Base-by-base conservation (phyloP, 305 asterid species). In the Fraxinus ornus region DNA sequence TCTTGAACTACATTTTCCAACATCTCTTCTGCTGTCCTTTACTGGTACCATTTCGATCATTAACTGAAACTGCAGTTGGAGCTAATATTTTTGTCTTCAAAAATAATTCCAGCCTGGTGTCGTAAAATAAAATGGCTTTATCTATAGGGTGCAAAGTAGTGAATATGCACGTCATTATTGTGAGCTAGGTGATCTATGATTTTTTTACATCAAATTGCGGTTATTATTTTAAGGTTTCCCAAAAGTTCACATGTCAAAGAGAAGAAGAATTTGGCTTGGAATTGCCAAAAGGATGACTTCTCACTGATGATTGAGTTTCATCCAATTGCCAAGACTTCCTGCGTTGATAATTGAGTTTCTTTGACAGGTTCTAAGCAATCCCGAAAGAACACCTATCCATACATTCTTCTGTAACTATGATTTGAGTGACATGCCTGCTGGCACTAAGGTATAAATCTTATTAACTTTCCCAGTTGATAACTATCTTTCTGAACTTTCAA, bases 351-450 rank as follows among this genome's bases (percentile, higher is more conserved):
- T n/a, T 3, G 74, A 78, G 79, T 73, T 87, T 72, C 79, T 74
- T 83, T 77, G 64, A 32, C 93, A 95, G 98, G 97, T 95, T 70
- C 89, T 95, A 64, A 94, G 98, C 91, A 95, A 95, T 89, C 98
- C 98, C 19, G 98, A 95, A 84, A 89, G 95, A 85, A 94, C 98
- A 75, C 98, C 98, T 2, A 84, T 95, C 77, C 98, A 95, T 81
- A 91, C 98, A 55, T 95, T 95, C 92, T 90, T 95, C 82, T 94
- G 97, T 84, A 91, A 88, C 90, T 95, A 95, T 87, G 97, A 95
- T 86, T 88, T 95, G 91, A 94, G 93, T 80, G 98, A 95, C 87
- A 95, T 95, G 98, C 98, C 98, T 35, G 91, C 92, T 68, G 97
- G 98, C 77, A 95, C 97, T 37, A 95, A 95, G 97, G 98, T 94